These are phyloP conservation scores for Penicillium desertorum DNA, from an alignment of 495 filamentous ascomycete genomes.

Conservation along the genomic window DNA sequence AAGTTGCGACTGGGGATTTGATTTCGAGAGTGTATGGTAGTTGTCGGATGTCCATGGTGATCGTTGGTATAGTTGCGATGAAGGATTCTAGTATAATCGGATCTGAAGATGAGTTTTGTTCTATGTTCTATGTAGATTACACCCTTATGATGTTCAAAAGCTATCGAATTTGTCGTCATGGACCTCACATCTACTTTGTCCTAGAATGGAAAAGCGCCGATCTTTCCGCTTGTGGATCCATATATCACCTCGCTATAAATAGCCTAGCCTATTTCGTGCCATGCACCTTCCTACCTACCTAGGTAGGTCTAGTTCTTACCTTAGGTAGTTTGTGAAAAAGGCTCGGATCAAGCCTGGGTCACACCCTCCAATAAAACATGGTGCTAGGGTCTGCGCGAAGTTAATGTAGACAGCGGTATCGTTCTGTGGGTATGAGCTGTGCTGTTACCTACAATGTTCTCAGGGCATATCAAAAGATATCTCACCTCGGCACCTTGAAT, in stretches of 20 bases:
- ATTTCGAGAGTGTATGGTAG: constrained; percentile 22
- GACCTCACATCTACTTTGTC: not conserved
- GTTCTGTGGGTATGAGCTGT: no score
- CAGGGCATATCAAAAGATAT: no score
- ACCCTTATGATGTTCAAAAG: not conserved
- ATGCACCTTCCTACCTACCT: not conserved
- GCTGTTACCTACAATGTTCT: no score
- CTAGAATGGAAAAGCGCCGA: constrained; percentile 4
- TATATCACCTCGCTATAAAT: not conserved
- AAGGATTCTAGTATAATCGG: not conserved
- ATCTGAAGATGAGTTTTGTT: not conserved
- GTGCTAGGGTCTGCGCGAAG: no score
- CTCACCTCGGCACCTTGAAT: no score
- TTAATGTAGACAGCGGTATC: no score
- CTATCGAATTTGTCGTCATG: constrained; percentile 8
- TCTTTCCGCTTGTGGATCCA: not conserved
- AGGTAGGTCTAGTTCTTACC: no score
- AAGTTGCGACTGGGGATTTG: constrained; percentile 16
- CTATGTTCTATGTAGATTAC: not conserved
- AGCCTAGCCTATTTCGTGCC: not conserved
- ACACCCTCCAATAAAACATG: no score
- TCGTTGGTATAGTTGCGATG: not conserved
- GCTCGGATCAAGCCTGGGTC: no score
- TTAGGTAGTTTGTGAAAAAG: no score
- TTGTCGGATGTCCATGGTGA: constrained; percentile 23